Base-by-base conservation (phyloP, 768 basidiomycete genomes). In the Crassisporium funariophilum region DNA sequence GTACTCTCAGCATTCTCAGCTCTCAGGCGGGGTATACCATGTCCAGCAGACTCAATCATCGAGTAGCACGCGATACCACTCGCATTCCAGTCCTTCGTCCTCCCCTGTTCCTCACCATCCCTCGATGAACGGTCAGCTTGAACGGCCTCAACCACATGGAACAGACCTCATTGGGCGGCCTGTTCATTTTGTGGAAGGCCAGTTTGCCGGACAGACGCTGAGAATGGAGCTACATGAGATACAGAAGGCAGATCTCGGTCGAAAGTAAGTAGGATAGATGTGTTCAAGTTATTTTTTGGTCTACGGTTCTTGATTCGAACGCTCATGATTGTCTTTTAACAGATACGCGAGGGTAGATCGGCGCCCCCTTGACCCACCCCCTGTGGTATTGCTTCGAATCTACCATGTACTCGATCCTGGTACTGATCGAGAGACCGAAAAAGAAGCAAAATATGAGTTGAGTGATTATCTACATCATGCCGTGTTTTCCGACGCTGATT, bases 351-450 rank as follows among this genome's bases (percentile, higher is more conserved):
- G 75, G 45, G 80, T 83, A 8, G 84, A 86, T 61, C 69, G 82
- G 22, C 62, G 84, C 23, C 84, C 84, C 6, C 71, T 86, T 12
- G 84, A 86, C 58, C 84, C 84, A 4, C 84, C 84, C 0, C 83
- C 83, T 0, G 83, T 84, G 4, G 77, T 83, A 3, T 70, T 72
- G 20, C 67, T 83, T 17, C 71, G 69, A 8, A 65, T 84, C 5
- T 84, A 70, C 46, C 58, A 76, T 31, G 67, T 82, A 7, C 60
- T 66, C 22, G 57, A 80, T 33, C 52, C 59, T n/a, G 79, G 74
- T 3, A 69, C 72, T 8, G 61, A 64, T 4, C 55, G 61, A 9
- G 65, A 80, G 50, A 41, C 59, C 0, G 76, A 80, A 52, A 56
- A 55, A 20, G 80, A 82, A 55, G 49, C 78, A 24, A 61, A 72